Percentiles rank a stretch among this genome's conserved stretches.
Conservation (phyloP, 2,329 filamentous ascomycete genomes). For the Rhynchosporium secalis region DNA sequence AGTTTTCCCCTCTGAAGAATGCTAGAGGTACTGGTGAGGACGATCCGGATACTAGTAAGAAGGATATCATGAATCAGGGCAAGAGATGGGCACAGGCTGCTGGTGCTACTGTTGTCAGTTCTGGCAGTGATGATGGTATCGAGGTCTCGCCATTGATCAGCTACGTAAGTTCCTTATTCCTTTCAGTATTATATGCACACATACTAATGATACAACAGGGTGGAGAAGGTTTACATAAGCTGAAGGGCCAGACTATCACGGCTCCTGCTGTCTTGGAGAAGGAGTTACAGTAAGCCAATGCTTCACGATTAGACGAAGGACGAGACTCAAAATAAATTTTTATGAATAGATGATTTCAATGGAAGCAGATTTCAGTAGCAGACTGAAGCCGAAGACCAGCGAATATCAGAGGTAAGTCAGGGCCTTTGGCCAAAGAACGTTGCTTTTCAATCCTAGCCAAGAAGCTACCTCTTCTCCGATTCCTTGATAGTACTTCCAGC, state of each 20-base stretch:
- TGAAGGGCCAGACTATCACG: conserved; percentile 54
- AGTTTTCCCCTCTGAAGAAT: conserved; percentile 98
- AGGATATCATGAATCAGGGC: conserved; percentile 87
- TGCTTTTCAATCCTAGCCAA: neutral
- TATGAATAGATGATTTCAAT: conserved; percentile 21
- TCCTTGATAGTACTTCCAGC: neutral
- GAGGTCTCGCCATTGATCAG: conserved; percentile 92
- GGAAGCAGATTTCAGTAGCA: neutral
- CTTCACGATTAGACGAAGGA: neutral
- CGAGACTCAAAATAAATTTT: neutral
- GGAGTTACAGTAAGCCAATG: conserved; percentile 35
- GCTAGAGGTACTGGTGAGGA: conserved; percentile 81
- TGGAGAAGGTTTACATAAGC: conserved; percentile 61
- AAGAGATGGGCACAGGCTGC: conserved; percentile 80
- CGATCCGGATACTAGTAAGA: conserved; percentile 88
- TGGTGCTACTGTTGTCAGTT: conserved; percentile 71
- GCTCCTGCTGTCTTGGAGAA: conserved; percentile 54
- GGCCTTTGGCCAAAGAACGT: neutral
- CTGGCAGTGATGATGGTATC: conserved; percentile 64
- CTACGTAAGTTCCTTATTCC: conserved; percentile 69
- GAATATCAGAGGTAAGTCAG: neutral
- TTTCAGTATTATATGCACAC: conserved; percentile 2
- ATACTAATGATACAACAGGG: conserved; percentile 57
- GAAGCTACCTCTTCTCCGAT: neutral
- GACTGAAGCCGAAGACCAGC: neutral